Base-by-base conservation (phyloP, 2,329 filamentous ascomycete species). In the Colletotrichum tropicale region DNA sequence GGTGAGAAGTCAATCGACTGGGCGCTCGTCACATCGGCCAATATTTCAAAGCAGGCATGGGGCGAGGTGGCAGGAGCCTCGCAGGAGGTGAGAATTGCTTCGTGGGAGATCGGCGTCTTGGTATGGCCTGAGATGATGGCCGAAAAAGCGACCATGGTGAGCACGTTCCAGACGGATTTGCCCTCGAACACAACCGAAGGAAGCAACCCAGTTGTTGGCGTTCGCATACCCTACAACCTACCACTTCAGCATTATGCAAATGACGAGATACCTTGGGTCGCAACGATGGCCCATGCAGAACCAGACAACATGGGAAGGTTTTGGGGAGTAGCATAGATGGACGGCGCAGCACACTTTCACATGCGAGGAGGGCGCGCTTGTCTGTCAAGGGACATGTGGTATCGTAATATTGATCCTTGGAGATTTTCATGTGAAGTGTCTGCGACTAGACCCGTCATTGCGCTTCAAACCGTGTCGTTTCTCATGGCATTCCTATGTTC, bases 11-110 rank as follows among this genome's bases (percentile, higher is more conserved):
- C 85, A 0, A 92, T 98, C 52, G 94, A 97, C 81, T 98, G 96
- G 96, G 95, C 94, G 3, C 88, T 98, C 77, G 83, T 98, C 3
- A 98, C 95, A 0, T 97, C 94, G n/a, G 95, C 96, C n/a, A 98
- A 98, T 79, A 83, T 98, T 4, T 97, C 94, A 3, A 96, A 93
- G 76, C 95, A 98, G 84, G 96, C 96, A 0, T 98, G 96, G 96
- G 96, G 96, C 2, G 92, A 94, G 48, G 87, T 90, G 4, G 83
- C 82, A 2, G 91, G 89, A 76, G 83, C 86, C 5, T 86, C 88
- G 0, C 91, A 91, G 1, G 90, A 94, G 79, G 86, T 95, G 34
- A 89, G 93, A 43, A 91, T 98, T 32, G 92, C 93, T 74, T 97
- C 94, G 34, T 98, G 93, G 87, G 96, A 98, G 82, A 90, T 95